Evolutionary conservation across 2,329 filamentous ascomycete species (phyloP).

Genomic region (Dactylellina parvicollis): DNA sequence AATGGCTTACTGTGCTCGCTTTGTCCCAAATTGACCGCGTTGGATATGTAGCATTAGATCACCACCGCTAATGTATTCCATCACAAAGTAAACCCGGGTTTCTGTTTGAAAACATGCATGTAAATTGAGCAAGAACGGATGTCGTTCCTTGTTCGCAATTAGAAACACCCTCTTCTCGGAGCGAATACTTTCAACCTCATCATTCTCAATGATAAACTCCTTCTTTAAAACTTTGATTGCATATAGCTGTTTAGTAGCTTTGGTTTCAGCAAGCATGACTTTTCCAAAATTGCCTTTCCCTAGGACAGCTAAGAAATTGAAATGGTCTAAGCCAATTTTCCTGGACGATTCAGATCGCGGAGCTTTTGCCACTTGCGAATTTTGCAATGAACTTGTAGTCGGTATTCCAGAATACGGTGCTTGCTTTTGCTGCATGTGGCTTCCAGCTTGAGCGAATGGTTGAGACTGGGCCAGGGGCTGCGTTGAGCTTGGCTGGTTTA

Average conservation of each 20-base stretch:
- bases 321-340: constrained; percentile 94
- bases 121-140: constrained; percentile 92
- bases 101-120: constrained; percentile 99
- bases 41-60: constrained; percentile 99
- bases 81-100: constrained; percentile 97
- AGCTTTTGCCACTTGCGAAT: constrained; percentile 61
- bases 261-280: constrained; percentile 98
- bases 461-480: constrained; percentile 27
- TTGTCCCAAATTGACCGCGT: constrained; percentile 92
- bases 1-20: constrained; percentile 82
- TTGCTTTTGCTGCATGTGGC: constrained; percentile 56
- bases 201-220: constrained; percentile 99
- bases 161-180: constrained; percentile 98
- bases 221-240: constrained; percentile 99
- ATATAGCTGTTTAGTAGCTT: constrained; percentile 88
- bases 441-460: constrained; percentile 49
- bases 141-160: constrained; percentile 94
- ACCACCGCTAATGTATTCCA: constrained; percentile 99
- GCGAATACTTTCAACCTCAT: constrained; percentile 96
- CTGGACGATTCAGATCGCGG: constrained; percentile 76
- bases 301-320: constrained; percentile 97
- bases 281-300: constrained; percentile 99
- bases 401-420: constrained; percentile 47
- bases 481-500: constrained; percentile 45
- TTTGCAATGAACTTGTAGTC: constrained; percentile 15